Evolutionary conservation across 768 basidiomycete species (phyloP).

Genomic region (Tubosaeta sp.): DNA sequence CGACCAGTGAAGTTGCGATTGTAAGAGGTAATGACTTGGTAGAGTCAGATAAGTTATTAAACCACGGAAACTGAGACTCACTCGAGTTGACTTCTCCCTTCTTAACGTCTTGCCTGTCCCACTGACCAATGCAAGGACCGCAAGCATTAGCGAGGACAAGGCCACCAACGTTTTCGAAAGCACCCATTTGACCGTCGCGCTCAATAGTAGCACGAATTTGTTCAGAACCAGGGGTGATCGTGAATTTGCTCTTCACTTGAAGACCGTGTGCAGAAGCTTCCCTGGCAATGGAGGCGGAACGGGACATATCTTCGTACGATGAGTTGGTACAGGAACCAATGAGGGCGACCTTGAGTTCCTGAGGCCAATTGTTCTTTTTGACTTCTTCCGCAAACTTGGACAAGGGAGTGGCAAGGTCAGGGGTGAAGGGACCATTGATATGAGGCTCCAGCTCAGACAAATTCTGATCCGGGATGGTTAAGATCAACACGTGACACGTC

Average conservation of each 20-base stretch:
- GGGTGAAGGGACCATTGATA: constrained; percentile 99
- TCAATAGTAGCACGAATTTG: constrained; percentile 97
- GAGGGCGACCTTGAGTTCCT: constrained; percentile 93
- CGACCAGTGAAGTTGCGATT: constrained; percentile 99
- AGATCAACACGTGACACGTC: neutral
- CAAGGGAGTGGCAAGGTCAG: constrained; percentile 96
- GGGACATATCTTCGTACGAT: constrained; percentile 99
- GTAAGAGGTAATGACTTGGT: constrained; percentile 93
- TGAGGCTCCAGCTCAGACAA: constrained; percentile 97
- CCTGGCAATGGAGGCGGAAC: constrained; percentile 89
- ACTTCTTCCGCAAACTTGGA: constrained; percentile 91
- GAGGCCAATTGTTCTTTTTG: constrained; percentile 95
- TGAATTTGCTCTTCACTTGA: constrained; percentile 89
- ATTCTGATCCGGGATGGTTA: constrained; percentile 48
- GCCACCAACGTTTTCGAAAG: constrained; percentile 86
- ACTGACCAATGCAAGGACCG: constrained; percentile 99
- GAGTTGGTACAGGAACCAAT: constrained; percentile 99
- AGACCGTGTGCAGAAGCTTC: constrained; percentile 89
- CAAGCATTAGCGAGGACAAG: constrained; percentile 97
- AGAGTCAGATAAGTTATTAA: neutral
- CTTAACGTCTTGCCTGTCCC: constrained; percentile 95
- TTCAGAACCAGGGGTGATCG: constrained; percentile 97
- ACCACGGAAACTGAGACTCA: constrained; percentile 35
- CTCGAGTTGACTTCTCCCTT: constrained; percentile 97
- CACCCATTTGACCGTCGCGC: constrained; percentile 88